Base-by-base conservation (phyloP, 495 filamentous ascomycete species). In the Paragyromitra xinjiangensis region DNA sequence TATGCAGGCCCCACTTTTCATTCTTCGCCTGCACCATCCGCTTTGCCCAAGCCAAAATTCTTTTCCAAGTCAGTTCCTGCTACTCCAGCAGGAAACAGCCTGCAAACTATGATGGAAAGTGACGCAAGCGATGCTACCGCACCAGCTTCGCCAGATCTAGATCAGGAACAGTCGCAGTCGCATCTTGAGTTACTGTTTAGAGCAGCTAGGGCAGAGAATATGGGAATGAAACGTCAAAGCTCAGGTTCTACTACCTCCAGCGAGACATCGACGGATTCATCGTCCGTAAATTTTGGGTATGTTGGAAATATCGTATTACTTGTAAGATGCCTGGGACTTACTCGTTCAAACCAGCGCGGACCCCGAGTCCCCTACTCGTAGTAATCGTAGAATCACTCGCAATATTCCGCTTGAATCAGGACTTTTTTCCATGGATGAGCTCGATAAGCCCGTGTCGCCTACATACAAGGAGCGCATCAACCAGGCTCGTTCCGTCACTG, bases 1-100 rank as follows among this genome's bases (percentile, higher is more conserved):
- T 99, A 97, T 83, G 95, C 95, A 14, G 95, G 95, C 16, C 92
- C 94, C 16, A 96, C 93, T 0, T 99, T 99, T 83, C 95, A 98
- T 82, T 92, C 93, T 11, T 99, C 95, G 1, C 95, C 95, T 14
- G 94, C 94, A 2, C 92, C 96, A 1, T 95, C 94, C 3, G 89
- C 93, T n/a, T 88, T 99, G 5, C 96, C 96, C 0, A 92, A 97
- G 53, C 95, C 95, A 1, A 95, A 90, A 82, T 97, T 97, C 83
- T 89, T 97, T 66, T 92, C 92, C n/a, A 94, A 91, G 69, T 91
- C 93, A 0, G 85, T 93, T 12, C 90, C 91, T 6, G 90, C 92
- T 59, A 88, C 88, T 6, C 87, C 88, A 16, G 69, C 78, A 34
- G 73, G 72, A 53, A 81, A 51, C 26, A 71, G 72, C 37, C 64